These are phyloP conservation scores for Termitomyces heimii DNA, from an alignment of 768 basidiomycete species.

Conservation along the genomic window DNA sequence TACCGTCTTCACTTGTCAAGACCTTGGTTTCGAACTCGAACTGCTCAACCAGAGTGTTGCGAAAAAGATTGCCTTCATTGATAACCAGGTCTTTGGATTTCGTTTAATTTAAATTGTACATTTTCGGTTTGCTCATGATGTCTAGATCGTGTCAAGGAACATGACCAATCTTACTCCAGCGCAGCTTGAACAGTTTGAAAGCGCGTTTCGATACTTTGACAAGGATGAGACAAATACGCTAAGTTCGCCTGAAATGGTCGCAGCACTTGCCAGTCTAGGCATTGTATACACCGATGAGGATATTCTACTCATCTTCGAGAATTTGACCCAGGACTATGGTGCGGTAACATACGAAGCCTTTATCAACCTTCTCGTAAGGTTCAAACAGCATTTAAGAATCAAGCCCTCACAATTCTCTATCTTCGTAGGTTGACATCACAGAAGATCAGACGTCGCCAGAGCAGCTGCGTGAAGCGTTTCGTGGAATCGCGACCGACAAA, in stretches of 20 bases:
- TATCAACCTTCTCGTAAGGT: slow-evolving; percentile 79
- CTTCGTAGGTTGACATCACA: slow-evolving; percentile 79
- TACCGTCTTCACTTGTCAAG: slow-evolving; percentile 84
- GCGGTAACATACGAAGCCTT: slow-evolving; percentile 92
- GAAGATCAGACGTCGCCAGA: slow-evolving; percentile 94
- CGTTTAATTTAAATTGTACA: neutral
- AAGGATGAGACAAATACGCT: slow-evolving; percentile 89
- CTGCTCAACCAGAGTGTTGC: slow-evolving; percentile 73
- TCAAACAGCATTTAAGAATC: neutral
- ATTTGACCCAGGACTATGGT: slow-evolving; percentile 76
- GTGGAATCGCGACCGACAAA: slow-evolving; percentile 87
- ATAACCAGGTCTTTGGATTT: slow-evolving; percentile 71
- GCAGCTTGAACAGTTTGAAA: slow-evolving; percentile 93
- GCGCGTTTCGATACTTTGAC: slow-evolving; percentile 97
- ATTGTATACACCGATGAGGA: slow-evolving; percentile 93
- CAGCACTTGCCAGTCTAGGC: slow-evolving; percentile 90
- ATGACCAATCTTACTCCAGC: slow-evolving; percentile 94
- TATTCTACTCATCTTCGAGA: slow-evolving; percentile 76
- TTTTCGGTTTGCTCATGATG: slow-evolving; percentile 1
- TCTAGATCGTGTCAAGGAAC: slow-evolving; percentile 86
- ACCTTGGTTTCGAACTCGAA: slow-evolving; percentile 86
- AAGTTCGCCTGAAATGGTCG: slow-evolving; percentile 79
- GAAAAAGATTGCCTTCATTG: slow-evolving; percentile 93
- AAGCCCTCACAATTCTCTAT: neutral
- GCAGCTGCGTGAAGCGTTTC: slow-evolving; percentile 90